These are phyloP conservation scores for Phytophthora pistaciae DNA, from an alignment of 352 stramenopile species.

Conservation along the genomic window DNA sequence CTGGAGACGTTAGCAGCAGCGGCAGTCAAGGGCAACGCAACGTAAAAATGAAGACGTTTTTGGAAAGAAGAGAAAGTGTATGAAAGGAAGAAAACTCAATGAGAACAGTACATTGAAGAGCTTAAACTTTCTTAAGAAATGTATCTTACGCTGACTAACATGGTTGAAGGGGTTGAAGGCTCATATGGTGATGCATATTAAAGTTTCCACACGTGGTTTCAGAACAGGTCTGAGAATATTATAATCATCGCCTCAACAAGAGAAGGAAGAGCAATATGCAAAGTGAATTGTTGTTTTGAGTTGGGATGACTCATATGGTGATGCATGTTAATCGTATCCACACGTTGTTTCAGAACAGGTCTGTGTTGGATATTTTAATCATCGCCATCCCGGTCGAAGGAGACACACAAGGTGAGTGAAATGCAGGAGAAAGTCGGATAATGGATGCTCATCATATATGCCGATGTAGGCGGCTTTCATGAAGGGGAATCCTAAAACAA, in stretches of 20 bases:
- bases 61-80: background rate
- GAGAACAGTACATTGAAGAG: conserved; percentile 12
- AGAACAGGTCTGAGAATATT: conserved; percentile 89
- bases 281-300: background rate
- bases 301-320: conserved; percentile 84
- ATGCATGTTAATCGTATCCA: conserved; percentile 91
- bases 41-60: background rate
- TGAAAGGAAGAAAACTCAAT: background rate
- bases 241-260: conserved; percentile 76
- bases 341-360: conserved; percentile 91
- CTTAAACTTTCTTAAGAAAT: too few relatives aligned
- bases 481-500: conserved; percentile 90
- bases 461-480: conserved; percentile 74
- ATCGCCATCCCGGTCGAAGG: conserved; percentile 48
- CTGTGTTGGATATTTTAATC: conserved; percentile 89
- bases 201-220: conserved; percentile 80
- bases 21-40: conserved; percentile 27
- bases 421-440: conserved; percentile 39
- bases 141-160: conserved; percentile 5
- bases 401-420: background rate
- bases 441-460: conserved; percentile 83
- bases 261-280: conserved; percentile 5
- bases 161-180: conserved; percentile 25
- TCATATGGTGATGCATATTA: conserved; percentile 94
- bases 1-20: conserved; percentile 65